A percentile compares a stretch with the other conserved stretches of the same genome.
Evolutionary conservation across 441 rosid genomes (phyloP).

Genomic region (Brassica balearica): DNA sequence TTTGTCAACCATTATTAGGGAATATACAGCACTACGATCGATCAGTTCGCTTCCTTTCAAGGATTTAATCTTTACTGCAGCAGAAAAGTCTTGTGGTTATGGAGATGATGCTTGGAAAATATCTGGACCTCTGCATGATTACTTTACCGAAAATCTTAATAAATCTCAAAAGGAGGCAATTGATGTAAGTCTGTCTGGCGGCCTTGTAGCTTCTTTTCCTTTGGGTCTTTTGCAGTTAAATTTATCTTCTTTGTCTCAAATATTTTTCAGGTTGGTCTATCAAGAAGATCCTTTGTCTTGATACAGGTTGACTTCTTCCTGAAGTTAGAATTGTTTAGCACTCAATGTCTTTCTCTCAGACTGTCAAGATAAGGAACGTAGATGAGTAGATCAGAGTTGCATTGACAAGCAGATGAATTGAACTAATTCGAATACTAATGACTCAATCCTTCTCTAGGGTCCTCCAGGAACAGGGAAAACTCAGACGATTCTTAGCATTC

Average conservation of each 20-base stretch:
- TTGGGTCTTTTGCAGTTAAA: conserved; percentile 1
- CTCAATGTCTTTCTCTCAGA: conserved; percentile 4
- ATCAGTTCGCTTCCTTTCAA: conserved; percentile 86
- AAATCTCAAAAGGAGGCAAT: conserved; percentile 87
- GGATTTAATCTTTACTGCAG: conserved; percentile 76
- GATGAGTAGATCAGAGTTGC: conserved; percentile 12
- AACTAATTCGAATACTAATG: not conserved
- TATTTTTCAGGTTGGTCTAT: conserved; percentile 85
- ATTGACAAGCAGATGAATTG: conserved; percentile 24
- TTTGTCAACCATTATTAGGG: conserved; percentile 90
- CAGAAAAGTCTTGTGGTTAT: conserved; percentile 56
- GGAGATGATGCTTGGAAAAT: conserved; percentile 82
- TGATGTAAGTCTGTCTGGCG: conserved; percentile 58
- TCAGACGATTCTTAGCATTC: conserved; percentile 92
- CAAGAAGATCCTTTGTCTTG: conserved; percentile 77
- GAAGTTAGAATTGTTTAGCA: not conserved
- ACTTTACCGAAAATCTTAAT: conserved; percentile 72
- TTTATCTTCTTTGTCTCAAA: conserved; percentile 25
- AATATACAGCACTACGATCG: conserved; percentile 80
- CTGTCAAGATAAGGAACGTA: conserved; percentile 23
- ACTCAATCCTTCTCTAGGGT: conserved; percentile 59
- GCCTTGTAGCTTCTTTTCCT: conserved; percentile 8
- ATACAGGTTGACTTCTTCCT: conserved; percentile 76
- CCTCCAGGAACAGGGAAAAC: conserved; percentile 99
- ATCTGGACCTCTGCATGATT: conserved; percentile 67